Evolutionary conservation across 73 alveolate genomes (phyloP).

Genomic region (Blepharisma stoltei): DNA sequence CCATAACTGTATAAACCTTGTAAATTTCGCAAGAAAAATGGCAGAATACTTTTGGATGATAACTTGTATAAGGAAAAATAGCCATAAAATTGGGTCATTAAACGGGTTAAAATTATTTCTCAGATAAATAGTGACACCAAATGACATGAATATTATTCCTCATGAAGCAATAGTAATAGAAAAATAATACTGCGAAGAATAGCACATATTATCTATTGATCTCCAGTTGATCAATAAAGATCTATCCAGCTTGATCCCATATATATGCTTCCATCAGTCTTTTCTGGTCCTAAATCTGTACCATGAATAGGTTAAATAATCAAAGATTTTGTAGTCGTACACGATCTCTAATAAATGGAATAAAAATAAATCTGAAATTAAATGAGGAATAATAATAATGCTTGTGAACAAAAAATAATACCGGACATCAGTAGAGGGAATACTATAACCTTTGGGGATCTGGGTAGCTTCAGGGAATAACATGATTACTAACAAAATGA

Average conservation of each 20-base stretch:
- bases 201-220: slow-evolving; percentile 80
- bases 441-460: slow-evolving; percentile 58
- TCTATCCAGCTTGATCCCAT: slow-evolving; percentile 48
- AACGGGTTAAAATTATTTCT: slow-evolving; percentile 76
- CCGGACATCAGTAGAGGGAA: slow-evolving; percentile 48
- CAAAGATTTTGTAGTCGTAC: slow-evolving; percentile 67
- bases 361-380: slow-evolving; percentile 56
- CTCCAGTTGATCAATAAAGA: slow-evolving; percentile 72
- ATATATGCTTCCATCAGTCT: slow-evolving; percentile 48
- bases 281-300: slow-evolving; percentile 50
- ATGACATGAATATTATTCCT: slow-evolving; percentile 57
- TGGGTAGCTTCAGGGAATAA: slow-evolving; percentile 69
- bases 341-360: slow-evolving; percentile 58
- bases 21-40: too few relatives aligned
- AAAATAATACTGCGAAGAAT: slow-evolving; percentile 72
- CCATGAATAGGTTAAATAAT: slow-evolving; percentile 63
- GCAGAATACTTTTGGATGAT: too few relatives aligned
- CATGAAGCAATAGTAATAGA: slow-evolving; percentile 62
- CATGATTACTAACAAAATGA: slow-evolving; percentile 39
- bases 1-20: not conserved
- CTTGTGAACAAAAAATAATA: slow-evolving; percentile 57
- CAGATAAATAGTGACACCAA: slow-evolving; percentile 65
- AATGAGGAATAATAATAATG: slow-evolving; percentile 53
- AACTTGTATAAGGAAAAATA: slow-evolving; percentile 20
- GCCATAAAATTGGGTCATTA: slow-evolving; percentile 66